phyloP scores from a whole-genome alignment of 2,329 filamentous ascomycete species.

The Colletotrichum tropicale region DNA sequence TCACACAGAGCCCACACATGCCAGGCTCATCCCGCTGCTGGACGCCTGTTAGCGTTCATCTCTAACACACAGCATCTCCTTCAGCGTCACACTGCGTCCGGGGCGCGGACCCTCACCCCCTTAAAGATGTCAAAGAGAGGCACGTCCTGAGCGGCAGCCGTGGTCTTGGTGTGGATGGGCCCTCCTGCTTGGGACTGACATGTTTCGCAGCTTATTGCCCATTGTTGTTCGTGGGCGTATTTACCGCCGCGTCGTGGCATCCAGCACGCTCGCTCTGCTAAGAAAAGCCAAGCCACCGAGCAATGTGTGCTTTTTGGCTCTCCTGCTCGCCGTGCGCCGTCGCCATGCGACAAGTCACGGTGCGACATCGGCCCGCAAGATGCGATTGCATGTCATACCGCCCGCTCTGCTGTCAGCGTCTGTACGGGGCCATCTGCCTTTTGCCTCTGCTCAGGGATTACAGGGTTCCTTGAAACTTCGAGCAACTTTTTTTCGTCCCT shows the following conservation, averaged over 20 bases:
- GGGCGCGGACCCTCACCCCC: slow-evolving; percentile 2
- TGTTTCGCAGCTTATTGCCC: background rate
- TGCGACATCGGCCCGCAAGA: background rate
- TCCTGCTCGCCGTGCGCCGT: background rate
- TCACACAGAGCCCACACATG: background rate
- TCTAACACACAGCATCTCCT: background rate
- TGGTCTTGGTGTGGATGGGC: background rate
- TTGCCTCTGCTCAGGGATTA: background rate
- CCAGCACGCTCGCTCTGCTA: background rate
- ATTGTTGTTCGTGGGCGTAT: background rate
- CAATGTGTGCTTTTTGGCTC: background rate
- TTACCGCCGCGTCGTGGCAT: background rate
- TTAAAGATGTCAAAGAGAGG: slow-evolving; percentile 5
- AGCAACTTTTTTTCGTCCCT: background rate
- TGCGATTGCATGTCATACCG: background rate
- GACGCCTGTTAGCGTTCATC: background rate
- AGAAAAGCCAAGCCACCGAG: background rate
- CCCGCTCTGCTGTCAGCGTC: background rate
- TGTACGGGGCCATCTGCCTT: background rate
- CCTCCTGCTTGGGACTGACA: background rate
- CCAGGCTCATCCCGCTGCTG: slow-evolving; percentile 1
- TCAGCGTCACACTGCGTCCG: slow-evolving; percentile 7
- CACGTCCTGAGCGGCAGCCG: background rate
- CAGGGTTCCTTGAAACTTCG: background rate
- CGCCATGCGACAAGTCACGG: slow-evolving; percentile 1